Percentiles rank a stretch among this genome's conserved stretches.
phyloP scores from a whole-genome alignment of 2,329 filamentous ascomycete genomes.

The Torrubiella hemipterigena region DNA sequence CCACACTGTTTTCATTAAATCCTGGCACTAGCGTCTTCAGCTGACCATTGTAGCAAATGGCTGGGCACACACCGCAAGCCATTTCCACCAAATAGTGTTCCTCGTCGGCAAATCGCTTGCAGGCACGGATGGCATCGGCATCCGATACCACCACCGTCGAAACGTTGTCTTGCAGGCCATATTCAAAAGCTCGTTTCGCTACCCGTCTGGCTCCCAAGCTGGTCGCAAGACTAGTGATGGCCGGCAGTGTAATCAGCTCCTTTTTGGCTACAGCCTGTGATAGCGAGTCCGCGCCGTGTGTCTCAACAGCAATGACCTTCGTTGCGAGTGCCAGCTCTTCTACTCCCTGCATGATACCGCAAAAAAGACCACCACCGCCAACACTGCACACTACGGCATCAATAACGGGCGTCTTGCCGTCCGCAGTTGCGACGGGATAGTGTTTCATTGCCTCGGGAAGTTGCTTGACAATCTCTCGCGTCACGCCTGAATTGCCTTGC shows the following conservation, averaged over 20 bases:
- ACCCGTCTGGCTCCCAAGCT: constrained; percentile 59
- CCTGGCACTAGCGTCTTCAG: constrained; percentile 12
- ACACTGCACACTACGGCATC: constrained; percentile 64
- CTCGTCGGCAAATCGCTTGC: constrained; percentile 15
- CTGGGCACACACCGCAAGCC: constrained; percentile 16
- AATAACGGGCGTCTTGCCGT: constrained; percentile 33
- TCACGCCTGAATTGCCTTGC: constrained; percentile 47
- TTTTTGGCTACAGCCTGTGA: constrained; percentile 40
- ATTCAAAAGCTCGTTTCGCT: constrained; percentile 30
- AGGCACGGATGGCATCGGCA: constrained; percentile 14
- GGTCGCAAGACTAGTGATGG: constrained; percentile 61
- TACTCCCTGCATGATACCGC: constrained; percentile 58
- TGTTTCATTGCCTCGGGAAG: constrained; percentile 14
- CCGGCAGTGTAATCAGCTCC: constrained; percentile 47
- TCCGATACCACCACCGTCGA: constrained; percentile 15
- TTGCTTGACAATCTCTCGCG: constrained; percentile 31
- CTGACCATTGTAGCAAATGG: constrained; percentile 14
- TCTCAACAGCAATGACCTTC: constrained; percentile 59
- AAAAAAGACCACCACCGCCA: constrained; percentile 71
- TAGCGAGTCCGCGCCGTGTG: constrained; percentile 57
- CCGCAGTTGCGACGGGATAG: constrained; percentile 40
- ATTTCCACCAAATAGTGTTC: constrained; percentile 17
- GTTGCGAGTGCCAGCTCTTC: constrained; percentile 15
- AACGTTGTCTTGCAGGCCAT: constrained; percentile 14
- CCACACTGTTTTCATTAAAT: constrained; percentile 12